Evolutionary conservation across 805 yeast genomes (phyloP).

Genomic region (Ogataea trehaloabstinens): DNA sequence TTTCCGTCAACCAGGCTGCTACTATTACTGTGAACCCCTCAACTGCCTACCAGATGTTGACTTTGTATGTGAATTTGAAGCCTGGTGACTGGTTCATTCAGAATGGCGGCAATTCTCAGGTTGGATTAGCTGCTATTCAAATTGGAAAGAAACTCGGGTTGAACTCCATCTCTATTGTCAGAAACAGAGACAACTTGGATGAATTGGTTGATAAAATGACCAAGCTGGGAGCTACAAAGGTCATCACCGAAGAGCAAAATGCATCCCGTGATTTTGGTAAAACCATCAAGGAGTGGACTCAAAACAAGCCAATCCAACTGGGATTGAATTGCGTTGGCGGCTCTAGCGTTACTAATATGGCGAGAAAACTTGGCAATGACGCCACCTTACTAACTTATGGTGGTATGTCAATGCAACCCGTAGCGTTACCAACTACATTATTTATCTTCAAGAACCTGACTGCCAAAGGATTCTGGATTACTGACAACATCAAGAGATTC

Average conservation of each 20-base stretch:
- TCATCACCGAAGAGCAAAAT: conserved; percentile 85
- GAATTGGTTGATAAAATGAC: conserved; percentile 51
- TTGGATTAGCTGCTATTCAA: conserved; percentile 88
- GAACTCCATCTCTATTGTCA: conserved; percentile 82
- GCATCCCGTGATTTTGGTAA: conserved; percentile 63
- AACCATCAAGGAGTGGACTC: conserved; percentile 53
- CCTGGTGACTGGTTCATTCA: conserved; percentile 91
- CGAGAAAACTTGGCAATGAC: conserved; percentile 72
- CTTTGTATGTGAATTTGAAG: conserved; percentile 57
- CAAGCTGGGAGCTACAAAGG: conserved; percentile 78
- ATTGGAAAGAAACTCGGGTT: conserved; percentile 74
- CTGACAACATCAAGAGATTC: conserved; percentile 57
- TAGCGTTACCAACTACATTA: conserved; percentile 81
- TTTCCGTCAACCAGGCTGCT: conserved; percentile 67
- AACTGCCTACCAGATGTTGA: conserved; percentile 87
- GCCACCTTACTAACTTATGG: conserved; percentile 91
- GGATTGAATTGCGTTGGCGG: conserved; percentile 97
- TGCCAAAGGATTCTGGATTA: conserved; percentile 91
- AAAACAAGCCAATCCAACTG: conserved; percentile 57
- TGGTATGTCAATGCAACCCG: conserved; percentile 96
- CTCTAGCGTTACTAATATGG: conserved; percentile 72
- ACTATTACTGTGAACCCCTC: conserved; percentile 90
- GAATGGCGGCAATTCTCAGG: conserved; percentile 96
- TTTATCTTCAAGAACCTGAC: conserved; percentile 87
- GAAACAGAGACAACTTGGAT: conserved; percentile 81